Evolutionary conservation across 2,329 filamentous ascomycete genomes (phyloP).

Genomic region (Cytospora schulzeri): DNA sequence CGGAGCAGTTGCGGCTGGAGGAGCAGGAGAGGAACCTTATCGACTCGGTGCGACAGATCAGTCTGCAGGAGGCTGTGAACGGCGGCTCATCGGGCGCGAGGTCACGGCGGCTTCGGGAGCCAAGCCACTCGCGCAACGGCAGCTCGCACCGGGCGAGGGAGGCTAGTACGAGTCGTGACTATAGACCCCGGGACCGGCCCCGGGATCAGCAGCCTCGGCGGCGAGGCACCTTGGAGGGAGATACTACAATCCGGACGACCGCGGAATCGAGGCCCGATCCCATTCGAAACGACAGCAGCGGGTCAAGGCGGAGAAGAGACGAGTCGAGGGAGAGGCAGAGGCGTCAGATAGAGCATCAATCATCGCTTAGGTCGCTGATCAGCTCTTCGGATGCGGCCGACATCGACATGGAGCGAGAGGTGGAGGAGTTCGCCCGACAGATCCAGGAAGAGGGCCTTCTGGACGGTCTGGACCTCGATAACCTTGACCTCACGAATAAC

Average conservation of each 20-base stretch:
- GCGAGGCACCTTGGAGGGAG: constrained; percentile 36
- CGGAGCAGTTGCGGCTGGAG: constrained; percentile 57
- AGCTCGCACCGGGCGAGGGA: constrained; percentile 29
- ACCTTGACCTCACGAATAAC: constrained; percentile 80
- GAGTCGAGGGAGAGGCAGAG: constrained; percentile 42
- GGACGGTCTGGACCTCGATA: constrained; percentile 86
- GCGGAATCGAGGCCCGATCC: constrained; percentile 38
- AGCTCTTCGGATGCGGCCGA: constrained; percentile 77
- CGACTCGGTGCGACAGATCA: constrained; percentile 72
- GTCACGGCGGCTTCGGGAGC: constrained; percentile 30
- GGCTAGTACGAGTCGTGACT: constrained; percentile 37
- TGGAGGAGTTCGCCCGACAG: constrained; percentile 83
- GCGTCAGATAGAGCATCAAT: constrained; percentile 82
- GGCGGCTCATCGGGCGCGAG: constrained; percentile 38
- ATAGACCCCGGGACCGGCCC: constrained; percentile 38
- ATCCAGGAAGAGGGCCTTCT: constrained; percentile 85
- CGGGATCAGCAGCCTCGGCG: constrained; percentile 33
- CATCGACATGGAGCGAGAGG: constrained; percentile 81
- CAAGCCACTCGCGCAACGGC: constrained; percentile 30
- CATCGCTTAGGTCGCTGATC: constrained; percentile 81
- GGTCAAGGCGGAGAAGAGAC: constrained; percentile 47
- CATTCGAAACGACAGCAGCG: constrained; percentile 46
- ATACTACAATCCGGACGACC: constrained; percentile 35
- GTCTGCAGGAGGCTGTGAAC: constrained; percentile 67
- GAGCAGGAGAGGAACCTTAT: constrained; percentile 71